A percentile compares a stretch with the other conserved stretches of the same genome.
phyloP scores from a whole-genome alignment of 352 stramenopile genomes.

The Thraustochytrium striatum region DNA sequence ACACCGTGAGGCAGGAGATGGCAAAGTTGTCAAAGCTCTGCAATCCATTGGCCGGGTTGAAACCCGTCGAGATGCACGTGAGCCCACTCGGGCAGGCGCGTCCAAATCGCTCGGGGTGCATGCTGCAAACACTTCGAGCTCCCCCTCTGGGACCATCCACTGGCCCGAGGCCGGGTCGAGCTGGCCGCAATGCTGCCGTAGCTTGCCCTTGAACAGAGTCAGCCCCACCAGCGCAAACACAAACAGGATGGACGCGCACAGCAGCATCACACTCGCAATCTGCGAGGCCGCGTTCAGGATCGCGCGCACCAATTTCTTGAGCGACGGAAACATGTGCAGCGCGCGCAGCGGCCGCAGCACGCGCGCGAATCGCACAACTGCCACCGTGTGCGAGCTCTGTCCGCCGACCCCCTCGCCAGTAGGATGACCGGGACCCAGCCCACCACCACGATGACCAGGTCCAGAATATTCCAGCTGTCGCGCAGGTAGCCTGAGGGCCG shows the following conservation, averaged over 20 bases:
- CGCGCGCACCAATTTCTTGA: background rate
- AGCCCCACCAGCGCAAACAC: conserved; percentile 22
- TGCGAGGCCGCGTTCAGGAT: background rate
- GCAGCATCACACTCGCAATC: conserved; percentile 7
- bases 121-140: background rate
- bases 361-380: background rate
- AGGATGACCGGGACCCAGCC: background rate
- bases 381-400: background rate
- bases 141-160: background rate
- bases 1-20: conserved; percentile 72
- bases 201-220: conserved; percentile 24
- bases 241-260: conserved; percentile 2
- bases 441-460: background rate
- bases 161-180: background rate
- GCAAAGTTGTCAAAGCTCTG: conserved; percentile 74
- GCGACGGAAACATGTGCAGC: background rate
- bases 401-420: background rate
- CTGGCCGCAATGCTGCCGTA: conserved; percentile 19
- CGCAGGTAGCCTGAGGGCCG: conserved; percentile 17
- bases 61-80: conserved; percentile 60
- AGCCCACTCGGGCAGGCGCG: background rate
- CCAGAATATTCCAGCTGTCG: conserved; percentile 15
- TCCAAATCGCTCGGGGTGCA: background rate
- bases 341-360: background rate
- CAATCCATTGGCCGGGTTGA: background rate